These are phyloP conservation scores for Agastache rugosa DNA, from an alignment of 257 asterid genomes.

Conservation along the genomic window DNA sequence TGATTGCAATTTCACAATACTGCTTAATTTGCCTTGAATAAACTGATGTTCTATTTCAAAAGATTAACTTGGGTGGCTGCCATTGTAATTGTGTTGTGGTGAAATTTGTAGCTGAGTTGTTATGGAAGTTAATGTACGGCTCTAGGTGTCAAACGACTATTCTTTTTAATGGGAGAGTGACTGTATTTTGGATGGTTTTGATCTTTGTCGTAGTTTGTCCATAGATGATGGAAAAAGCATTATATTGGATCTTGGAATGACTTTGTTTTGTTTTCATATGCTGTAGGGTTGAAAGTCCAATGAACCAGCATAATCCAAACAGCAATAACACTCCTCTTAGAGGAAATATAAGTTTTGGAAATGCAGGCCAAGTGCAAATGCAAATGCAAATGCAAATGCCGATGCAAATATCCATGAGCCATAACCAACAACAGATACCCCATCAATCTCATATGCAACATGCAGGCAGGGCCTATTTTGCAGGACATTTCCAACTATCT, in stretches of 20 bases:
- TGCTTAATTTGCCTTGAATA: too few species aligned
- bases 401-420: slow-evolving; percentile 47
- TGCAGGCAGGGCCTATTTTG: slow-evolving; percentile 59
- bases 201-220: not conserved
- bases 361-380: slow-evolving; percentile 43
- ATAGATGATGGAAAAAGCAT: not conserved
- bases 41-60: too few species aligned
- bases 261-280: not conserved
- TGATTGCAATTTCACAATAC: too few species aligned
- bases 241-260: not conserved
- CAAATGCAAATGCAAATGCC: slow-evolving; percentile 30
- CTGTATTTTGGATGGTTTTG: not conserved
- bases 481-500: slow-evolving; percentile 70
- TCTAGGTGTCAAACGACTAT: not conserved
- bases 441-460: slow-evolving; percentile 52
- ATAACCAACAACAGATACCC: slow-evolving; percentile 48
- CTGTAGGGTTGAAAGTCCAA: slow-evolving; percentile 32
- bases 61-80: too few species aligned
- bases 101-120: not conserved
- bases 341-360: slow-evolving; percentile 48
- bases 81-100: too few species aligned
- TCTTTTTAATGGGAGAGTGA: not conserved
- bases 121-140: not conserved
- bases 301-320: slow-evolving; percentile 50
- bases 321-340: slow-evolving; percentile 44